Evolutionary conservation across 2,329 filamentous ascomycete species (phyloP).

Genomic region (Colletotrichum neosansevieriae): DNA sequence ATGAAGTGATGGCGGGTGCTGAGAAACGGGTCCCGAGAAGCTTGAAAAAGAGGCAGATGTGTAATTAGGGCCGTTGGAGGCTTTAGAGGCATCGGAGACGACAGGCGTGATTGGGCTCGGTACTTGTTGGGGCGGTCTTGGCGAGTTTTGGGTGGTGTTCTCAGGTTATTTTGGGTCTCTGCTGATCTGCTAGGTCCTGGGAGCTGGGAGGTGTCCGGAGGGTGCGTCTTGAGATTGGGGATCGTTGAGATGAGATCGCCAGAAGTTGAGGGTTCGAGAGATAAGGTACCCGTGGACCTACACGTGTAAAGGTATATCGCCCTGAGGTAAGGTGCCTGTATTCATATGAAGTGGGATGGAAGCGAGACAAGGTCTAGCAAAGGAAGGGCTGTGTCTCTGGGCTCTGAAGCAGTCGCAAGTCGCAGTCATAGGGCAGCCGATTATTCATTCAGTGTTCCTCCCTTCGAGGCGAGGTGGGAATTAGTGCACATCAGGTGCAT

Average conservation of each 20-base stretch:
- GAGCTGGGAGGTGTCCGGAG: background rate
- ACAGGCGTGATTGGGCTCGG: slow-evolving; percentile 32
- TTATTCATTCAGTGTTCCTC: too few relatives aligned
- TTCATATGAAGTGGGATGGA: too few relatives aligned
- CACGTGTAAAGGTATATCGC: too few relatives aligned
- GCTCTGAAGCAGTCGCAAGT: too few relatives aligned
- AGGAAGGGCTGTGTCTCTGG: too few relatives aligned
- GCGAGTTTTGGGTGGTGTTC: slow-evolving; percentile 29
- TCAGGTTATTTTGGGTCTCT: slow-evolving; percentile 24
- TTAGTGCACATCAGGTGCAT: slow-evolving; percentile 7
- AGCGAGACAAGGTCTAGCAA: too few relatives aligned
- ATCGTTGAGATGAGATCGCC: background rate
- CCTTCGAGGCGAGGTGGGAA: too few relatives aligned
- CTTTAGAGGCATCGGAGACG: slow-evolving; percentile 6
- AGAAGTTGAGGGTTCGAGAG: too few relatives aligned
- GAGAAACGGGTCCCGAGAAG: slow-evolving; percentile 25
- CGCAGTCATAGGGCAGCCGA: too few relatives aligned
- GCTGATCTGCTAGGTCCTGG: background rate
- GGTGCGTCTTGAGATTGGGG: background rate
- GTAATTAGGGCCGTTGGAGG: slow-evolving; percentile 23
- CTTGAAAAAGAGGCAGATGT: slow-evolving; percentile 27
- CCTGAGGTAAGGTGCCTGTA: too few relatives aligned
- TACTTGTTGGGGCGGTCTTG: slow-evolving; percentile 36
- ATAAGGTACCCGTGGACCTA: too few relatives aligned
- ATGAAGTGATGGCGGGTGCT: slow-evolving; percentile 15